A percentile compares a stretch with the other conserved stretches of the same genome.
phyloP scores from a whole-genome alignment of 2,329 filamentous ascomycete genomes.

The Sarocladiaceae sp. region DNA sequence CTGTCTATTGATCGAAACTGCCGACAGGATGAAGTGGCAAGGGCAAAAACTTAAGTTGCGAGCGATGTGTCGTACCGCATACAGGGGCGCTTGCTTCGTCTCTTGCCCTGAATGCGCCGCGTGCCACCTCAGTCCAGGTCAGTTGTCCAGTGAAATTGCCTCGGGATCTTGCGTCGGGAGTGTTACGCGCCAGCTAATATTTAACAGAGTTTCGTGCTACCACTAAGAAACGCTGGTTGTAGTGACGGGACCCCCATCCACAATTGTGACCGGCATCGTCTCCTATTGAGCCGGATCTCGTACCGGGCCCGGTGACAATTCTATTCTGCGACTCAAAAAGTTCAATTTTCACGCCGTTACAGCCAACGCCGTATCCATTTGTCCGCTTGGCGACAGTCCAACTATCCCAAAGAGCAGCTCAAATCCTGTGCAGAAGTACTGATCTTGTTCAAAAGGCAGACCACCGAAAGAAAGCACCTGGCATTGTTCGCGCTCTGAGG shows the following conservation, averaged over 20 bases:
- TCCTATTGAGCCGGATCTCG: constrained; percentile 1
- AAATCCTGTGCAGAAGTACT: not conserved
- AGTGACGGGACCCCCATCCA: not conserved
- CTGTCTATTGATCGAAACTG: too few species aligned
- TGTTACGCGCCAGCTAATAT: not conserved
- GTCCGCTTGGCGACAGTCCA: not conserved
- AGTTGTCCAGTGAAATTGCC: not conserved
- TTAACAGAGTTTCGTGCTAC: not conserved
- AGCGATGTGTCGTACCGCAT: too few species aligned
- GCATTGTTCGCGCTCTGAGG: not conserved
- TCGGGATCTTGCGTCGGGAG: not conserved
- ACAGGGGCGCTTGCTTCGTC: too few species aligned
- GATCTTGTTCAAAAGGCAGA: too few species aligned
- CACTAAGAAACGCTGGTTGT: not conserved
- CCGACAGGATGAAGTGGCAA: too few species aligned
- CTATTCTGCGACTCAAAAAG: not conserved
- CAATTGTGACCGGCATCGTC: not conserved
- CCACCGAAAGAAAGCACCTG: not conserved
- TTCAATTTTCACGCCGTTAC: not conserved
- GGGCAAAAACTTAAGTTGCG: too few species aligned
- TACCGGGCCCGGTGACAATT: not conserved
- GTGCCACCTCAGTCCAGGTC: too few species aligned
- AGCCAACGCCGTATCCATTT: not conserved
- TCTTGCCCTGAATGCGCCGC: too few species aligned
- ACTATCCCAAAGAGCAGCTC: not conserved